Evolutionary conservation across 495 filamentous ascomycete species (phyloP).

Genomic region (Podospora comata): DNA sequence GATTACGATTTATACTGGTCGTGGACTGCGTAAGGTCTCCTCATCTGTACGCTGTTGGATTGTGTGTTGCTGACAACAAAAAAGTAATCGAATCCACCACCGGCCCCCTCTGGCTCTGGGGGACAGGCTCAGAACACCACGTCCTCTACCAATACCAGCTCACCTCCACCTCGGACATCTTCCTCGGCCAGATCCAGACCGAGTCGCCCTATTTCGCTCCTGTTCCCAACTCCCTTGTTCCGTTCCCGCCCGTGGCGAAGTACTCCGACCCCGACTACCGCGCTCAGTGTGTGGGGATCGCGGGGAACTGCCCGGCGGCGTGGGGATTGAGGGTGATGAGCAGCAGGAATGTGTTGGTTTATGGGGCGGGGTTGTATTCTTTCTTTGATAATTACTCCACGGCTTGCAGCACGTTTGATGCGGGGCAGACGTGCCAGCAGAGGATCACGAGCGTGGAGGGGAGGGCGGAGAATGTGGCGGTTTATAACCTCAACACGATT

Average conservation of each 20-base stretch:
- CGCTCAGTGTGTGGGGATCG: constrained; percentile 40
- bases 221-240: constrained; percentile 55
- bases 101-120: constrained; percentile 60
- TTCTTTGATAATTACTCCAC: constrained; percentile 65
- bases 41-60: neutral
- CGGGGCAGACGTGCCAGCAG: constrained; percentile 52
- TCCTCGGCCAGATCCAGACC: constrained; percentile 75
- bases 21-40: constrained; percentile 51
- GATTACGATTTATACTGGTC: constrained; percentile 68
- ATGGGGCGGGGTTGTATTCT: constrained; percentile 70
- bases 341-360: constrained; percentile 57
- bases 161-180: constrained; percentile 63
- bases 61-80: neutral
- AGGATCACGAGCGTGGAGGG: constrained; percentile 53
- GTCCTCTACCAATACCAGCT: constrained; percentile 81
- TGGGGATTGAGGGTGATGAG: constrained; percentile 66
- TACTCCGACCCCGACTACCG: constrained; percentile 59
- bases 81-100: constrained; percentile 49
- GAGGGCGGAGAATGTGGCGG: constrained; percentile 43
- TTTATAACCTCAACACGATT: constrained; percentile 57
- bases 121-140: constrained; percentile 75
- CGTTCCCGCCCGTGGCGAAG: constrained; percentile 48
- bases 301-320: constrained; percentile 53
- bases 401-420: constrained; percentile 40
- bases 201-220: constrained; percentile 77